Evolutionary conservation across 257 asterid genomes (phyloP), one percentile per base, ranked within the genome.

Genomic region (Petunia axillaris): DNA sequence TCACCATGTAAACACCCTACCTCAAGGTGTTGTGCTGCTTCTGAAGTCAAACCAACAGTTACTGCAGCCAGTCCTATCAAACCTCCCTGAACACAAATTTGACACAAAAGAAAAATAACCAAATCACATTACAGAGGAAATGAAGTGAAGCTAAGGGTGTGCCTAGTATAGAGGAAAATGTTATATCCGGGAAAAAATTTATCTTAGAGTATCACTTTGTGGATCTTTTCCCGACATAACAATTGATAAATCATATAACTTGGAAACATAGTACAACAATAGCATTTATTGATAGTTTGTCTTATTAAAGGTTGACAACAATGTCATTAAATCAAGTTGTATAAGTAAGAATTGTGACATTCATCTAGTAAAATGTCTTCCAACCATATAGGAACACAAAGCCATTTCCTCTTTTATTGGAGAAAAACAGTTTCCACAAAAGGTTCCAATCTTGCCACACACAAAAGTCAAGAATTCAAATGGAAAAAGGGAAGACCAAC

Each of bases 41-140:
- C 97, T 3, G 97, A 82, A 79, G 94, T 90, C 97, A 95, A 90
- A 64, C 96, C 98, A 63, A 95, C 97, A 41, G 99, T 95, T 14
- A 93, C 99, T 35, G 99, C 99, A 3, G 99, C 99, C 92, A 95
- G 86, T 75, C 99, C 99, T 85, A 95, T 95, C 90, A 95, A 86
- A 65, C 99, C 99, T 81, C 99, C 99, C 99, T 95, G 85, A 78
- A 39, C 64, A 38, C 11, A 52, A n/a, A 53, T 25, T 16, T 44
- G 11, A 57, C 67, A 55, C 52, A 15, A 71, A 76, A 62, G 3
- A n/a, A 14, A 63, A 63, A 63, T 37, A 36, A 57, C 48, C 54
- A 76, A 76, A 14, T 46, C 38, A 37, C 15, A 74, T 52, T 63
- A 74, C 80, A 85, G 14, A 81, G 64, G 48, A 57, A 8, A 63